Conservation (phyloP, 768 basidiomycete species). For the Phylloporus arenicola region DNA sequence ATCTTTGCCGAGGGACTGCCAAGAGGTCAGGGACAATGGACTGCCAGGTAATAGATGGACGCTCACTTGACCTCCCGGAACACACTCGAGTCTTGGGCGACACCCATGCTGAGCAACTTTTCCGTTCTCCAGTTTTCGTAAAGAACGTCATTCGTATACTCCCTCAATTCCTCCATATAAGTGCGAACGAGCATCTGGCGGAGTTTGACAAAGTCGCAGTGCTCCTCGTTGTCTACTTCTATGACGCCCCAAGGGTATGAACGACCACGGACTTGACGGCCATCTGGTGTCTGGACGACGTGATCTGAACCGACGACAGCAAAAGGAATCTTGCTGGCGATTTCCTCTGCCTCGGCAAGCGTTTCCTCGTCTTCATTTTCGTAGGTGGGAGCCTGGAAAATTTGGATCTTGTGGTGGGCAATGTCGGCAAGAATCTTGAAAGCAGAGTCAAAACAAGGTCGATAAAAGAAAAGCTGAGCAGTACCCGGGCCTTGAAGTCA, state of each 20-base stretch:
- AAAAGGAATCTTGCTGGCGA: slow-evolving; percentile 96
- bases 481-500: slow-evolving; percentile 88
- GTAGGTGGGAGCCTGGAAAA: slow-evolving; percentile 96
- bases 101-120: slow-evolving; percentile 95
- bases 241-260: slow-evolving; percentile 98
- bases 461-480: slow-evolving; percentile 14
- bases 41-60: neutral
- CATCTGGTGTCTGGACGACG: slow-evolving; percentile 76
- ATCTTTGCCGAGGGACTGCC: slow-evolving; percentile 88
- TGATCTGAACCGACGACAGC: slow-evolving; percentile 95
- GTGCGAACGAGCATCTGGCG: slow-evolving; percentile 99
- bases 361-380: slow-evolving; percentile 99
- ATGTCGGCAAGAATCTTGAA: slow-evolving; percentile 87
- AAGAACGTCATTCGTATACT: slow-evolving; percentile 91
- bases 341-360: slow-evolving; percentile 94
- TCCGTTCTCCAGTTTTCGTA: slow-evolving; percentile 99
- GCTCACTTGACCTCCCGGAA: slow-evolving; percentile 99
- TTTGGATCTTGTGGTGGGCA: slow-evolving; percentile 90
- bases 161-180: slow-evolving; percentile 98
- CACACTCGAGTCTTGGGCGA: slow-evolving; percentile 93
- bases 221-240: slow-evolving; percentile 98
- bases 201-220: slow-evolving; percentile 99
- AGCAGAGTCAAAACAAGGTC: slow-evolving; percentile 1
- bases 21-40: slow-evolving; percentile 12
- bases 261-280: slow-evolving; percentile 90